Conservation (phyloP, 1,284 basidiomycete species). For the Tremellales sp. region DNA sequence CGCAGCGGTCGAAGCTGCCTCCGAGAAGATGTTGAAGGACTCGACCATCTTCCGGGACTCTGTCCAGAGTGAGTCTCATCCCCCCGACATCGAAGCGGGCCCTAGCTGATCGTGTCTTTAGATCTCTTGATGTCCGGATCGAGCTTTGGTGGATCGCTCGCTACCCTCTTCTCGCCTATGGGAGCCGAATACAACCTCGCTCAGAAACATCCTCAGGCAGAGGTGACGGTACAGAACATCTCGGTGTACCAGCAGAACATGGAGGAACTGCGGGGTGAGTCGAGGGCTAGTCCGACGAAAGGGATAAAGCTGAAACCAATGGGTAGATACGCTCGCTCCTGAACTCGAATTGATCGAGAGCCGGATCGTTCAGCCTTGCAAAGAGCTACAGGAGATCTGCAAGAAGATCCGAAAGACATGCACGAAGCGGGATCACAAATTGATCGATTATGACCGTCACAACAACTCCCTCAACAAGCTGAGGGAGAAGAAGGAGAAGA, state of each 20-base stretch:
- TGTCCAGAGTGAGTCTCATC: slow-evolving; percentile 60
- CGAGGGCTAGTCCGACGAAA: background rate
- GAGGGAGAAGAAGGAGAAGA: slow-evolving; percentile 95
- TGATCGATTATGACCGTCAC: slow-evolving; percentile 91
- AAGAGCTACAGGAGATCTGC: slow-evolving; percentile 80
- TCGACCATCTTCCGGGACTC: slow-evolving; percentile 80
- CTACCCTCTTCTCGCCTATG: slow-evolving; percentile 74
- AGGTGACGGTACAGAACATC: slow-evolving; percentile 74
- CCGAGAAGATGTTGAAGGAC: slow-evolving; percentile 89
- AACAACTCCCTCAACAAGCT: slow-evolving; percentile 95
- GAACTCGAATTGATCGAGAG: slow-evolving; percentile 94
- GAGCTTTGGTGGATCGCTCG: slow-evolving; percentile 71
- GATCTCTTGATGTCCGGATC: slow-evolving; percentile 76
- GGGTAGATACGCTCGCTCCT: slow-evolving; percentile 65
- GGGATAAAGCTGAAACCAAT: background rate
- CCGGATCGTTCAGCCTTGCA: slow-evolving; percentile 76
- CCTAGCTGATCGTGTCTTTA: slow-evolving; percentile 34
- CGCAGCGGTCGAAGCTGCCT: slow-evolving; percentile 68
- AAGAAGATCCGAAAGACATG: slow-evolving; percentile 91
- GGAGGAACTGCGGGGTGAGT: slow-evolving; percentile 68
- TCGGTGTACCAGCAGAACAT: slow-evolving; percentile 66
- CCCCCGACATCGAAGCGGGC: background rate
- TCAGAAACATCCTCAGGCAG: slow-evolving; percentile 70
- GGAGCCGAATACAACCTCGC: slow-evolving; percentile 76
- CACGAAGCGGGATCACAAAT: slow-evolving; percentile 95